Percentiles rank a stretch among this genome's conserved stretches.
These are phyloP conservation scores for Rhynchospora breviuscula DNA, from an alignment of 176 grass and related monocot genomes.

Conservation along the genomic window DNA sequence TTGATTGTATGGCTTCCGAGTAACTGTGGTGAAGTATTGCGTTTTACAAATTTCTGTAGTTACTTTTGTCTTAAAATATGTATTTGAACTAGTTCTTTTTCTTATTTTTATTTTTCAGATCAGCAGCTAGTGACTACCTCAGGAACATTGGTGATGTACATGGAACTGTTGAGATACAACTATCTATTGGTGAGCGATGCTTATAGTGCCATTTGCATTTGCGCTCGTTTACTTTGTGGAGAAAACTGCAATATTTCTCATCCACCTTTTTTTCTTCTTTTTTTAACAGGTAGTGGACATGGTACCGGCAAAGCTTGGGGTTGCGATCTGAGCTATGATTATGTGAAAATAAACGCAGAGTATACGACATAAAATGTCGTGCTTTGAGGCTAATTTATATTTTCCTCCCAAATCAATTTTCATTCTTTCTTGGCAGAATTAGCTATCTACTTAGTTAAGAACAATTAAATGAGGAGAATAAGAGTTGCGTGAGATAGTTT, in stretches of 20 bases:
- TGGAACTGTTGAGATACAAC: constrained; percentile 73
- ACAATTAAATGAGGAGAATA: neutral
- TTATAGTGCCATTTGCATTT: neutral
- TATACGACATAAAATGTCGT: constrained; percentile 66
- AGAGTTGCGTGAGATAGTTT: neutral
- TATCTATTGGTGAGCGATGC: constrained; percentile 75
- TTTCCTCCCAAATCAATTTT: neutral
- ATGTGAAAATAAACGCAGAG: constrained; percentile 99
- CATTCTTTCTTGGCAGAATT: neutral
- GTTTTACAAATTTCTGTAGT: neutral
- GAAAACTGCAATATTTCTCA: constrained; percentile 2
- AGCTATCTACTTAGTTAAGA: neutral
- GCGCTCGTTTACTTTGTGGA: constrained; percentile 8
- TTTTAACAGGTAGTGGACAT: constrained; percentile 46
- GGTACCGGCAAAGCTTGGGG: constrained; percentile 86
- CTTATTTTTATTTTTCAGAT: constrained; percentile 34
- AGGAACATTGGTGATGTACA: constrained; percentile 72
- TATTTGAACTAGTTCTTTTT: neutral
- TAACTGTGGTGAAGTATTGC: neutral
- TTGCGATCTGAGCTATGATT: constrained; percentile 94
- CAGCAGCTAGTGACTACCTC: constrained; percentile 68
- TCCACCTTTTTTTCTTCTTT: neutral
- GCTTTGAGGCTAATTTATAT: neutral
- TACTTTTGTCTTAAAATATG: neutral
- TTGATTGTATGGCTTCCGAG: neutral